phyloP scores from a whole-genome alignment of 2,329 filamentous ascomycete species.

The Ophiosphaerella korrae region DNA sequence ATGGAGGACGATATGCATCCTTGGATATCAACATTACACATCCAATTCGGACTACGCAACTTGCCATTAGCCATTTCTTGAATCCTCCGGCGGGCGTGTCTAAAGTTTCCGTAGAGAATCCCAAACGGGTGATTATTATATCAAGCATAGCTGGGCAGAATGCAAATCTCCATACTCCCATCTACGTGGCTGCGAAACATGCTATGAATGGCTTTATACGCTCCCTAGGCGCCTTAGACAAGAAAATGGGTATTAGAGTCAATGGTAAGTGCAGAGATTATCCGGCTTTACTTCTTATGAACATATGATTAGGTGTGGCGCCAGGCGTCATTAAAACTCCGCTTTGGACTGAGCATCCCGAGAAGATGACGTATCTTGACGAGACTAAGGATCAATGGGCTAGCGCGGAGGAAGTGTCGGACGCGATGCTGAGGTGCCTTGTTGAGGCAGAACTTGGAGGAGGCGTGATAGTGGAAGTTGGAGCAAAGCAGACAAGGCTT shows the following conservation, averaged over 20 bases:
- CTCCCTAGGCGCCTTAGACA: slow-evolving; percentile 56
- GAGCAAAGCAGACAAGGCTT: slow-evolving; percentile 55
- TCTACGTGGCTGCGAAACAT: slow-evolving; percentile 55
- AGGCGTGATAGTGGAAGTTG: slow-evolving; percentile 60
- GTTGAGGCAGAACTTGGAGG: slow-evolving; percentile 56
- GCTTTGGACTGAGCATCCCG: slow-evolving; percentile 65
- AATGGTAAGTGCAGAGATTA: slow-evolving; percentile 44
- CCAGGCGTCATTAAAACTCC: slow-evolving; percentile 67
- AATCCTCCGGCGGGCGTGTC: slow-evolving; percentile 34
- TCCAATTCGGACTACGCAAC: slow-evolving; percentile 54
- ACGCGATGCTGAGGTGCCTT: slow-evolving; percentile 62
- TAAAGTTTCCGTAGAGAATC: slow-evolving; percentile 47
- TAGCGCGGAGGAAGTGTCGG: slow-evolving; percentile 64
- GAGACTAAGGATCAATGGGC: slow-evolving; percentile 60
- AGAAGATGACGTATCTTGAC: slow-evolving; percentile 61
- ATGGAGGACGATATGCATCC: slow-evolving; percentile 35
- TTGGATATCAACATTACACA: slow-evolving; percentile 57
- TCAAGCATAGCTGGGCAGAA: slow-evolving; percentile 52
- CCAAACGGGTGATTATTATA: slow-evolving; percentile 54
- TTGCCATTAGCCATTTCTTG: slow-evolving; percentile 54
- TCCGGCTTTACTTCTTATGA: too few relatives aligned
- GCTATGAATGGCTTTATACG: slow-evolving; percentile 57
- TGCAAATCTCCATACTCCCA: slow-evolving; percentile 44
- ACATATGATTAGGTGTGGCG: slow-evolving; percentile 50
- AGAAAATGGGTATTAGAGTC: slow-evolving; percentile 58